phyloP scores from a whole-genome alignment of 306 rosid species.

The Pyrus betulifolia region DNA sequence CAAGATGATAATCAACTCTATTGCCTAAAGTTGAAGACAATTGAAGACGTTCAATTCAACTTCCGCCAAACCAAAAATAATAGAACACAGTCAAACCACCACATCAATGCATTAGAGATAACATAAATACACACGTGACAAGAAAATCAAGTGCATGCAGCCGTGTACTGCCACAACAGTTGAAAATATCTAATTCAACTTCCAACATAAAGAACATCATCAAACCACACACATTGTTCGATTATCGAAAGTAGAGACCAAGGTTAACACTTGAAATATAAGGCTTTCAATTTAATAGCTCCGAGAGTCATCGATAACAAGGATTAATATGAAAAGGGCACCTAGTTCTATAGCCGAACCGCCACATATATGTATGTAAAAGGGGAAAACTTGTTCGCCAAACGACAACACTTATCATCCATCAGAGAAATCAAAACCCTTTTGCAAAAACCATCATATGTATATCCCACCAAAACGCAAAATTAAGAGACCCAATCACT shows the following conservation, averaged over 20 bases:
- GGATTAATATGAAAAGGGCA: neutral
- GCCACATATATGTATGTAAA: slow-evolving; percentile 13
- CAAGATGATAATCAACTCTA: neutral
- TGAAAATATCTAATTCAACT: neutral
- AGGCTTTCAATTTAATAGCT: slow-evolving; percentile 1
- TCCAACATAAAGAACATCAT: neutral
- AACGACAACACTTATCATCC: slow-evolving; percentile 11
- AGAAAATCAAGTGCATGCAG: neutral
- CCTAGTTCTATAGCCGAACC: slow-evolving; percentile 16
- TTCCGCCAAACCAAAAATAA: neutral
- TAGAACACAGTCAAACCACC: neutral
- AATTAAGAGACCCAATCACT: slow-evolving; percentile 10
- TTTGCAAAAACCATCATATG: slow-evolving; percentile 28
- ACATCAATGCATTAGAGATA: neutral
- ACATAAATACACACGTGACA: neutral
- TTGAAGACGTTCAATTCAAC: neutral
- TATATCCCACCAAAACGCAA: slow-evolving; percentile 11
- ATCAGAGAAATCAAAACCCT: slow-evolving; percentile 16
- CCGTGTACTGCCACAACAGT: neutral
- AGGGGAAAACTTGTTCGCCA: slow-evolving; percentile 22
- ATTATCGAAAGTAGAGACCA: neutral
- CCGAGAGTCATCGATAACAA: neutral
- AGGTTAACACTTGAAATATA: neutral
- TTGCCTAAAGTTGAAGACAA: neutral
- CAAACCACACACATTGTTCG: neutral